Conservation (phyloP, 805 yeast species). For the Myxozyma monticola region DNA sequence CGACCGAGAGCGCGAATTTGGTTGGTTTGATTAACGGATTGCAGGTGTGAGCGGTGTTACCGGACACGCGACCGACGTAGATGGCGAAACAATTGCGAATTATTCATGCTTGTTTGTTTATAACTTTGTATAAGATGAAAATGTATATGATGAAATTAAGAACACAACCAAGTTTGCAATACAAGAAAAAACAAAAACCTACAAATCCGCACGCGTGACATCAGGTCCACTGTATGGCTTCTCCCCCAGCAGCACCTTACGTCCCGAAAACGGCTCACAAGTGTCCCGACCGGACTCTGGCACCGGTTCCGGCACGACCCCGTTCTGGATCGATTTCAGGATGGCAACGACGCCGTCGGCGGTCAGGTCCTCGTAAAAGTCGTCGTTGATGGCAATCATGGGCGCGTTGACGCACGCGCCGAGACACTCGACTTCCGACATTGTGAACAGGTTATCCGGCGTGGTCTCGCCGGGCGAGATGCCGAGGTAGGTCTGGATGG, state of each 20-base stretch:
- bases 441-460: constrained; percentile 68
- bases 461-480: constrained; percentile 79
- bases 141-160: neutral
- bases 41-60: neutral
- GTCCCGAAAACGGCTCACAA: constrained; percentile 77
- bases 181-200: constrained; percentile 12
- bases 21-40: constrained; percentile 25
- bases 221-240: constrained; percentile 70
- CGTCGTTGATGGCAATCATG: constrained; percentile 82
- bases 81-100: too few relatives aligned
- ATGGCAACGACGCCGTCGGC: constrained; percentile 61
- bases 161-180: neutral
- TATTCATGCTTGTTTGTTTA: neutral
- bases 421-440: constrained; percentile 85
- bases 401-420: constrained; percentile 94
- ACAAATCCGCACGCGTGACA: constrained; percentile 72
- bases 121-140: neutral
- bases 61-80: too few relatives aligned
- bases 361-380: constrained; percentile 78
- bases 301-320: constrained; percentile 63
- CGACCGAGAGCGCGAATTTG: constrained; percentile 34
- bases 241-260: constrained; percentile 56
- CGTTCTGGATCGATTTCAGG: constrained; percentile 62
- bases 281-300: constrained; percentile 60
- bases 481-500: constrained; percentile 59